Conservation (phyloP, 2,329 filamentous ascomycete genomes). For the Pleochaeta shiraiana region DNA sequence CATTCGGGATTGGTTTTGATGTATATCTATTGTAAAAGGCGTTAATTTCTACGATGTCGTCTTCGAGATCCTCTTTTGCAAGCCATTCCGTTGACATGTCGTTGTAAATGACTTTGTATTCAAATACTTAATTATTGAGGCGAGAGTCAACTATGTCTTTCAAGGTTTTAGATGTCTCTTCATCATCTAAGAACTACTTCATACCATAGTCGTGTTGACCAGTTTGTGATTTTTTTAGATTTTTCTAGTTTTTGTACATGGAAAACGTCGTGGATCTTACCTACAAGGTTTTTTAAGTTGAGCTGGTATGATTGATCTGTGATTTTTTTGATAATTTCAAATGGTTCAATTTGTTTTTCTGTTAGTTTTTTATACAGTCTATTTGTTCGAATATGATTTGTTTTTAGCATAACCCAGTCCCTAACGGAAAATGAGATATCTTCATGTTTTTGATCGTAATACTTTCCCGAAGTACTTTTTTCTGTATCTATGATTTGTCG, state of each 20-base stretch:
- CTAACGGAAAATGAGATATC: neutral
- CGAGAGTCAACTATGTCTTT: neutral
- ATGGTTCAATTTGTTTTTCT: neutral
- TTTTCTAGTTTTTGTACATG: constrained; percentile 5
- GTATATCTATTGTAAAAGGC: neutral
- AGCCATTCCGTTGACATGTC: neutral
- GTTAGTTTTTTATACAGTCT: neutral
- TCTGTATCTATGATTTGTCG: neutral
- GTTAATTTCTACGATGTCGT: neutral
- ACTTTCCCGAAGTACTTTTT: neutral
- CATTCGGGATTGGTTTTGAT: neutral
- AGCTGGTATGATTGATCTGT: constrained; percentile 4
- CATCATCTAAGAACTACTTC: neutral
- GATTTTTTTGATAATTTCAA: neutral
- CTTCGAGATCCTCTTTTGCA: neutral
- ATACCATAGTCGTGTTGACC: neutral
- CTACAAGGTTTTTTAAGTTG: neutral
- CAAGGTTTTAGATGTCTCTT: neutral
- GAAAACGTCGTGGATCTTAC: constrained; percentile 4
- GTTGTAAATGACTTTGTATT: neutral
- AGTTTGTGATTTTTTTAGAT: neutral
- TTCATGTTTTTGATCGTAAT: neutral
- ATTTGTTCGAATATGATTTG: neutral
- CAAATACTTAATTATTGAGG: neutral
- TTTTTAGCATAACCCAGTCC: neutral